Evolutionary conservation across 2,329 filamentous ascomycete species (phyloP), one percentile per base, ranked within the genome.

Genomic region (Fusarium robinianum): DNA sequence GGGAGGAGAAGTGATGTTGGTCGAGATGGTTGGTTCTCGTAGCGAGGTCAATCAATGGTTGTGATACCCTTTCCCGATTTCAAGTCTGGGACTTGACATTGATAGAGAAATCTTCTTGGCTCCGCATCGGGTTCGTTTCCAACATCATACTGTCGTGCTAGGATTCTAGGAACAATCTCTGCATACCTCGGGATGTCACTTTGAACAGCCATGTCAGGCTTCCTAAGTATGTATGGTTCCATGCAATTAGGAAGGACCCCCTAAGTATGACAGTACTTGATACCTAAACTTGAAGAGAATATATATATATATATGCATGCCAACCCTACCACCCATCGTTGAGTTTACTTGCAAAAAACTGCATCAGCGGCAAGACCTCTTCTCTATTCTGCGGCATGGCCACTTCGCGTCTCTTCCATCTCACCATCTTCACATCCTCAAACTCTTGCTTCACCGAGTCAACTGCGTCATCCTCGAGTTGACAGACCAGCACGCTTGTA

Each of bases 281-380:
- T n/a, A n/a, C n/a, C n/a, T n/a, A 7, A 3, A 17, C 8, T 31
- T 11, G 8, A 7, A n/a, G 8, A 3, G 24, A 7, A 17, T 6
- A 19, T 11, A 12, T 14, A 10, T 26, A 14, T 5, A 15, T 16
- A 6, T 35, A 3, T 23, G n/a, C 15, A 11, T 8, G n/a, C 17
- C 24, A 12, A 7, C 8, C 35, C 29, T 51, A 53, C 42, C 55
- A 62, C 12, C 55, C 63, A 37, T 45, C 56, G 19, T 41, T 61
- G 12, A 94, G 67, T 60, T 85, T 77, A 36, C 85, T 78, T 0
- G 85, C 84, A 59, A 90, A 79, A 59, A 85, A 96, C 62, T 86
- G 81, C 90, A 96, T 96, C 48, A 96, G 79, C 1, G 91, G 90
- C 60, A 91, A 63, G 78, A 95, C 91, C 75, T 97, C 91, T 8